Conservation (phyloP, 345 rosid genomes). For the Ceriops zippeliana region DNA sequence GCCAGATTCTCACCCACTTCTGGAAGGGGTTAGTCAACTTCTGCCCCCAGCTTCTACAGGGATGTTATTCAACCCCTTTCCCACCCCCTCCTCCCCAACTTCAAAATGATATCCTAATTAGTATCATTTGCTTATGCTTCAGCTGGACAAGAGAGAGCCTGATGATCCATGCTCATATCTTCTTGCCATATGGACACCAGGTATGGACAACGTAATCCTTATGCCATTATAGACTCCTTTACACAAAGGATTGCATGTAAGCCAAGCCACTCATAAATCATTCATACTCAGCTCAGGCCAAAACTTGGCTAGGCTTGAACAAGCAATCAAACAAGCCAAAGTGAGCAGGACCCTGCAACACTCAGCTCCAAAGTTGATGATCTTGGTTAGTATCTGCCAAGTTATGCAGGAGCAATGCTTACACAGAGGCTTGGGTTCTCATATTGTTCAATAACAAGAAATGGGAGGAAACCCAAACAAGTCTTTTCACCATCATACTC, state of each 20-base stretch:
- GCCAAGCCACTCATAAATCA: not conserved
- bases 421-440: not conserved
- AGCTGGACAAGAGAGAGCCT: slow-evolving; percentile 47
- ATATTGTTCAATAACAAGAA: not conserved
- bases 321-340: not conserved
- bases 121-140: not conserved
- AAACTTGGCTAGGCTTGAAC: not conserved
- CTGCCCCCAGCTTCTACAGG: not conserved
- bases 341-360: not conserved
- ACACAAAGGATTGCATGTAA: not conserved
- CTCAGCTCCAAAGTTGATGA: not conserved
- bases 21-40: slow-evolving; percentile 35
- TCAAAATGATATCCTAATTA: not conserved
- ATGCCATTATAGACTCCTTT: not conserved
- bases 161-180: slow-evolving; percentile 47
- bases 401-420: not conserved
- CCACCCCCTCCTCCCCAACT: not conserved
- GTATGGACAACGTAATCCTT: slow-evolving; percentile 18
- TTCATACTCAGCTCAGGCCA: not conserved
- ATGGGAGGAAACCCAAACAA: not conserved
- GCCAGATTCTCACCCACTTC: slow-evolving; percentile 41
- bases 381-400: not conserved
- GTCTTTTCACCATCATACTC: not conserved
- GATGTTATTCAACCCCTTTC: not conserved
- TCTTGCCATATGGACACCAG: slow-evolving; percentile 51